Percentiles rank a stretch among this genome's conserved stretches.
Conservation (phyloP, 495 filamentous ascomycete genomes). For the Aspergillus carlsbadensis region DNA sequence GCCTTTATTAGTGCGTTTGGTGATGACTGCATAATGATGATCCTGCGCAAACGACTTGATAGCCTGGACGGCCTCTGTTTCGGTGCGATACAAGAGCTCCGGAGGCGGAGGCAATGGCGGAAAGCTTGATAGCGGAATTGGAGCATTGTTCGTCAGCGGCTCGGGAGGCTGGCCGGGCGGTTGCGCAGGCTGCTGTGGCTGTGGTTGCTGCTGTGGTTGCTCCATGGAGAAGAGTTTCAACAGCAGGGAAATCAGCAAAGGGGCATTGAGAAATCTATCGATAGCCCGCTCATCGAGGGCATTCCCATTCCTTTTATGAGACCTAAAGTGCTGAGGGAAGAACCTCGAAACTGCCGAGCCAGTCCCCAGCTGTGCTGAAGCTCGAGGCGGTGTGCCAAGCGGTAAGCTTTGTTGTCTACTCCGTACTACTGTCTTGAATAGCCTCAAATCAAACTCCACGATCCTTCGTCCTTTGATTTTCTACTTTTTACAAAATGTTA, state of each 20-base stretch:
- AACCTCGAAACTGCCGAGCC: background rate
- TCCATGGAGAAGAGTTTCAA: background rate
- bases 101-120: conserved; percentile 8
- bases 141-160: background rate
- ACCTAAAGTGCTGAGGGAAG: background rate
- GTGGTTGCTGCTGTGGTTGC: background rate
- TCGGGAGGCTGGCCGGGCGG: background rate
- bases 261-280: background rate
- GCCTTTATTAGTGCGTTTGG: conserved; percentile 16
- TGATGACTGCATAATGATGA: conserved; percentile 13
- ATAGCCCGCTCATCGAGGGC: background rate
- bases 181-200: background rate
- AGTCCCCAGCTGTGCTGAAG: background rate
- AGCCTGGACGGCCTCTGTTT: conserved; percentile 11
- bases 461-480: background rate
- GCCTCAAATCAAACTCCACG: background rate
- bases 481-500: background rate
- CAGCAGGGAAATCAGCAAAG: background rate
- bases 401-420: background rate
- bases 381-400: background rate
- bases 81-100: conserved; percentile 7
- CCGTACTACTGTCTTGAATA: background rate
- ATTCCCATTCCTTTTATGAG: background rate
- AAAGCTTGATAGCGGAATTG: background rate
- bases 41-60: conserved; percentile 10